A percentile compares a stretch with the other conserved stretches of the same genome.
Evolutionary conservation across 1,284 basidiomycete species (phyloP).

Genomic region (Trichosporon faecale): DNA sequence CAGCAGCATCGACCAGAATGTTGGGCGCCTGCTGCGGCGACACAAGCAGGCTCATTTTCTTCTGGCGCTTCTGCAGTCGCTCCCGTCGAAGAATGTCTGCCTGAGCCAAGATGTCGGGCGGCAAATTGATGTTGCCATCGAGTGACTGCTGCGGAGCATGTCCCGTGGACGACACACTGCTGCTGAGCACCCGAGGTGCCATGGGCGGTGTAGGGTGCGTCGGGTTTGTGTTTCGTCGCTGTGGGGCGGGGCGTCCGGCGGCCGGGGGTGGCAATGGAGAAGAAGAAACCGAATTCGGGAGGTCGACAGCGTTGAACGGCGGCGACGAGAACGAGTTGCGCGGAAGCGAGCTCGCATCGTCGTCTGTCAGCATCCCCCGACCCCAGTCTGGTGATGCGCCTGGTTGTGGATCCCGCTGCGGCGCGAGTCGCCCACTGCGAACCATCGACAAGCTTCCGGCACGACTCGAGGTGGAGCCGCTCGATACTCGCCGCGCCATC

Average conservation of each 20-base stretch:
- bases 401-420: conserved; percentile 18
- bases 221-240: conserved; percentile 41
- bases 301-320: background rate
- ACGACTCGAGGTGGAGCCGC: conserved; percentile 37
- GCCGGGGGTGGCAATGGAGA: background rate
- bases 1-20: conserved; percentile 42
- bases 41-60: conserved; percentile 51
- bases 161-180: conserved; percentile 1
- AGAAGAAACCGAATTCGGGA: conserved; percentile 1
- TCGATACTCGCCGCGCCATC: conserved; percentile 21
- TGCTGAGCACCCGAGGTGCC: background rate
- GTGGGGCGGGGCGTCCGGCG: conserved; percentile 23
- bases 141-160: conserved; percentile 1
- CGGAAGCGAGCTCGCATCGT: background rate
- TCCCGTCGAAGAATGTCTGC: conserved; percentile 78
- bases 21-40: conserved; percentile 33
- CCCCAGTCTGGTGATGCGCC: conserved; percentile 5
- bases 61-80: conserved; percentile 60
- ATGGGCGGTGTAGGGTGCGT: conserved; percentile 20
- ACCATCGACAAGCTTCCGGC: conserved; percentile 45
- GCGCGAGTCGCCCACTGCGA: conserved; percentile 34
- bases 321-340: conserved; percentile 10
- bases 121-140: conserved; percentile 14
- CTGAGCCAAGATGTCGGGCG: conserved; percentile 69
- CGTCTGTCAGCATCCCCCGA: background rate